These are phyloP conservation scores for Diaporthe sp. DNA, from an alignment of 2,329 filamentous ascomycete genomes.

Conservation along the genomic window DNA sequence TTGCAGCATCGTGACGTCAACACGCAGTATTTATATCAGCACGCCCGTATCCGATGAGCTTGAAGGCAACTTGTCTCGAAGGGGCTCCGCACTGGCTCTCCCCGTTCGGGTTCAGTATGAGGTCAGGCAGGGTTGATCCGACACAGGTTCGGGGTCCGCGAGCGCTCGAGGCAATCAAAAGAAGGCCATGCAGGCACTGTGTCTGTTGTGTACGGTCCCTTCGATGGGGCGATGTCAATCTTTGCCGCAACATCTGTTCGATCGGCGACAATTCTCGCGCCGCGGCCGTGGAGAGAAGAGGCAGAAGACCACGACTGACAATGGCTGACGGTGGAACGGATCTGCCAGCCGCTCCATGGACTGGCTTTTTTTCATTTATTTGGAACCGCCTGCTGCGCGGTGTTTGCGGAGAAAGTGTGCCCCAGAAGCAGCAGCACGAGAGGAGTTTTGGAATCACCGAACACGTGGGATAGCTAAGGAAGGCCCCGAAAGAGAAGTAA, in stretches of 20 bases:
- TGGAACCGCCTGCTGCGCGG: neutral
- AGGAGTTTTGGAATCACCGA: neutral
- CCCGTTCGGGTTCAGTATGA: neutral
- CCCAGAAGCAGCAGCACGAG: neutral
- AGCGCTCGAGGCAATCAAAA: neutral
- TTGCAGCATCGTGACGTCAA: slow-evolving; percentile 9
- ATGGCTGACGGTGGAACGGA: too few species aligned
- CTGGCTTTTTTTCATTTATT: neutral
- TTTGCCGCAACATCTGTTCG: too few species aligned
- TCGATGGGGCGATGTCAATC: neutral
- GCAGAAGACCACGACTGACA: too few species aligned
- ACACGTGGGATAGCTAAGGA: too few species aligned
- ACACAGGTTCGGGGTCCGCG: neutral
- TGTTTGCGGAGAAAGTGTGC: neutral
- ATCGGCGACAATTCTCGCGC: neutral
- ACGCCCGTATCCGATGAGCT: neutral
- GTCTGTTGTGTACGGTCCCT: neutral
- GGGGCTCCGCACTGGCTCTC: neutral
- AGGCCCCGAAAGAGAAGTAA: neutral
- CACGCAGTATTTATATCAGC: neutral
- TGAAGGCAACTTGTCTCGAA: neutral
- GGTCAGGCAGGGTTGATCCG: neutral
- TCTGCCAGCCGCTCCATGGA: neutral
- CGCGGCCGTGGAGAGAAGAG: too few species aligned
- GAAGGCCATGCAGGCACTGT: neutral